phyloP scores from a whole-genome alignment of 768 basidiomycete genomes.

The Lactarius vividus region DNA sequence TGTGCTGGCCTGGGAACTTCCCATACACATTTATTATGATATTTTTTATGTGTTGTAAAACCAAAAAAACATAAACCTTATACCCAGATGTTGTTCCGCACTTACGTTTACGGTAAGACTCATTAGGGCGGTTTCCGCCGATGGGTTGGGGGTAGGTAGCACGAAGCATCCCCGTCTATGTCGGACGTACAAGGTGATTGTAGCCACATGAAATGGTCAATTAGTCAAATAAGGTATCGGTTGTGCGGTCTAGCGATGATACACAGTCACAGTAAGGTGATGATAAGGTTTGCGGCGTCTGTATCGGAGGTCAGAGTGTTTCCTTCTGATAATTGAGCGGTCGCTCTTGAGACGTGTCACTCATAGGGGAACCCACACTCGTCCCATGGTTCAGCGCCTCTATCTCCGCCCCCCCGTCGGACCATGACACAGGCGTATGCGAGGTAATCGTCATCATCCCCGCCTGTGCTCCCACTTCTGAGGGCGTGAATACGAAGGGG shows the following conservation, averaged over 20 bases:
- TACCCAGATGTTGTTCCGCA: too few relatives aligned
- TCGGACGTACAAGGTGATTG: neutral
- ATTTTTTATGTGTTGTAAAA: slow-evolving; percentile 1
- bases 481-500: slow-evolving; percentile 32
- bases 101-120: neutral
- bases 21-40: neutral
- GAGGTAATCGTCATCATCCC: neutral
- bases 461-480: neutral
- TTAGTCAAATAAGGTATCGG: neutral
- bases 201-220: neutral
- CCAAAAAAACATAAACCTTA: neutral
- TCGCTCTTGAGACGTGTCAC: neutral
- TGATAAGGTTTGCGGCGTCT: neutral
- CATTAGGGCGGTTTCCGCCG: neutral
- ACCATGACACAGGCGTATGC: slow-evolving; percentile 3
- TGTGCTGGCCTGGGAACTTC: neutral
- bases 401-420: neutral
- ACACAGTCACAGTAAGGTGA: neutral
- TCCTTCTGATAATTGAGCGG: slow-evolving; percentile 1
- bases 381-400: neutral
- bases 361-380: neutral
- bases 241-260: neutral
- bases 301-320: neutral
- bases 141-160: neutral
- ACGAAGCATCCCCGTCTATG: neutral